Evolutionary conservation across 2,329 filamentous ascomycete genomes (phyloP).

Genomic region (Fusarium staphyleae): DNA sequence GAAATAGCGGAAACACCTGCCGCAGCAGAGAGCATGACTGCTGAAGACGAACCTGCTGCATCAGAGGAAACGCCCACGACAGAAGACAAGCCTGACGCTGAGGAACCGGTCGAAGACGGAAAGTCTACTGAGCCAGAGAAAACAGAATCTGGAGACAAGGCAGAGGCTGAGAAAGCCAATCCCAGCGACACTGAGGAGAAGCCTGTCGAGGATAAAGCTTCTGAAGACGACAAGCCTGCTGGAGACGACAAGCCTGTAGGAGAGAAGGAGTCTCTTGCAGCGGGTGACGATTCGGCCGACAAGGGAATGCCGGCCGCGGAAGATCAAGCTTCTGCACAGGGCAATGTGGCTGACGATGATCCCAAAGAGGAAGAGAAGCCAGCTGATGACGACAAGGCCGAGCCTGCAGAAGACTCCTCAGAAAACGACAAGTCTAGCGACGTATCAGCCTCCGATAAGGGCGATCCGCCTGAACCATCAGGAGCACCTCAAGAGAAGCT

Average conservation of each 20-base stretch:
- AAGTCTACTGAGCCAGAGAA: neutral
- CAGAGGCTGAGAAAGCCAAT: neutral
- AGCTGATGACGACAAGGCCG: slow-evolving; percentile 1
- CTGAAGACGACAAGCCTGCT: neutral
- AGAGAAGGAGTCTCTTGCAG: neutral
- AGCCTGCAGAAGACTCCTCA: neutral
- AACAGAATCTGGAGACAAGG: slow-evolving; percentile 5
- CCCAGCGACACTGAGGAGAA: neutral
- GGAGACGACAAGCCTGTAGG: neutral
- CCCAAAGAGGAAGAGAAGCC: too few species aligned
- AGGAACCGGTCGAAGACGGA: neutral
- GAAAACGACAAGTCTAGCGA: slow-evolving; percentile 9
- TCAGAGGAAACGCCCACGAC: neutral
- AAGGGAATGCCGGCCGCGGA: neutral
- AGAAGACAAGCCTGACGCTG: neutral
- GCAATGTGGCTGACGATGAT: too few species aligned
- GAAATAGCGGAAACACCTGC: neutral
- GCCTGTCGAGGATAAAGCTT: neutral
- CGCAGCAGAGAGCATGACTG: slow-evolving; percentile 1
- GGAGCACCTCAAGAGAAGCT: neutral
- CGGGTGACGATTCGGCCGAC: neutral
- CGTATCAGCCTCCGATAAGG: neutral
- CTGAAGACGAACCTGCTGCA: neutral
- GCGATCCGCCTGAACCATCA: too few species aligned
- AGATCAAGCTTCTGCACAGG: neutral